phyloP scores from a whole-genome alignment of 345 rosid genomes.

The Syzygium aqueum region DNA sequence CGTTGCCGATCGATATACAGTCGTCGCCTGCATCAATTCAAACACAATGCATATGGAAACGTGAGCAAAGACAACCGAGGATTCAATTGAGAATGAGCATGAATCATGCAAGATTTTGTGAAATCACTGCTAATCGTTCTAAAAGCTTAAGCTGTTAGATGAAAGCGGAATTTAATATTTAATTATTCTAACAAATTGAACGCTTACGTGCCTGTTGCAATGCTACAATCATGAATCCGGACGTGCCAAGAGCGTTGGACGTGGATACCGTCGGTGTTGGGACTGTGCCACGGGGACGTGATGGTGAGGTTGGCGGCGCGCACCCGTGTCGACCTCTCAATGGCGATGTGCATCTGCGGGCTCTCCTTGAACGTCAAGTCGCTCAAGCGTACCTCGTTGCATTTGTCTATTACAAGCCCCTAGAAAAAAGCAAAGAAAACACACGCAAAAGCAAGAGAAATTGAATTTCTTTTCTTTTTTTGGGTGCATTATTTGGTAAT shows the following conservation, averaged over 20 bases:
- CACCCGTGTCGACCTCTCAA: slow-evolving; percentile 15
- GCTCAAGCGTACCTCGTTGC: slow-evolving; percentile 17
- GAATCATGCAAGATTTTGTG: no score
- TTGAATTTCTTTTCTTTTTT: background rate
- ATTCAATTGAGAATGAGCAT: no score
- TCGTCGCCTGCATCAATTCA: slow-evolving; percentile 31
- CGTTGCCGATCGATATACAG: slow-evolving; percentile 43
- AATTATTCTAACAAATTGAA: no score
- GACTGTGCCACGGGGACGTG: slow-evolving; percentile 28
- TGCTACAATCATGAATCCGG: background rate
- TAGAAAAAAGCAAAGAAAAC: background rate
- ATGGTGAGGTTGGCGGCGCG: slow-evolving; percentile 18
- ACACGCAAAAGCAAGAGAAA: background rate
- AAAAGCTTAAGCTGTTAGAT: no score
- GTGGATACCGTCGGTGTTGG: slow-evolving; percentile 58
- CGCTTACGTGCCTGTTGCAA: slow-evolving; percentile 22
- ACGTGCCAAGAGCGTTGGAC: slow-evolving; percentile 23
- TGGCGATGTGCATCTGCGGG: slow-evolving; percentile 38
- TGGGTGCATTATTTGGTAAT: background rate
- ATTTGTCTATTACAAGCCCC: slow-evolving; percentile 26
- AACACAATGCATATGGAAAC: background rate
- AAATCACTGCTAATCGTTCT: no score
- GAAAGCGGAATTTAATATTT: no score
- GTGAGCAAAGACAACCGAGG: no score
- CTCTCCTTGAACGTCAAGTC: slow-evolving; percentile 23